Base-by-base conservation (phyloP, 2,329 filamentous ascomycete species). In the Massarina eburnea region DNA sequence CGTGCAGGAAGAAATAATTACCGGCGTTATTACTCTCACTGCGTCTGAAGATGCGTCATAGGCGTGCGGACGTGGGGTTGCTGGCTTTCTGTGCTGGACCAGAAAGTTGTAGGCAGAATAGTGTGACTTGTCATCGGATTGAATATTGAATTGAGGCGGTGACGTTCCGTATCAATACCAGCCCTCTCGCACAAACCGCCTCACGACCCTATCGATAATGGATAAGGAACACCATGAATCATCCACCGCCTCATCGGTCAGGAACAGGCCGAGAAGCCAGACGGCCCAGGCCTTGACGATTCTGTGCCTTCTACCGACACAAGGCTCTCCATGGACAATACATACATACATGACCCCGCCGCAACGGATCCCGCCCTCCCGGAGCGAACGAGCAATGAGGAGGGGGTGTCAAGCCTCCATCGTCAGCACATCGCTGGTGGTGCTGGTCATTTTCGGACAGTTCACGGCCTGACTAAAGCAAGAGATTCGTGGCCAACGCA, bases 281-380 rank as follows among this genome's bases (percentile, higher is more conserved):
- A 24, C 21, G 44, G 43, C 48, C 42, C 42, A 19, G n/a, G 48
- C 49, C 49, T 46, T 43, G 45, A 39, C n/a, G 33, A 35, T 35
- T 35, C 8, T 38, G 38, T n/a, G 54, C 43, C 17, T 32, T 37
- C 51, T 55, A 56, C 59, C 53, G 57, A 52, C 54, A 38, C n/a
- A n/a, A n/a, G n/a, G n/a, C n/a, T n/a, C n/a, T n/a, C 41, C 49
- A 52, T 14, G 33, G 17, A 8, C 15, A n/a, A n/a, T n/a, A n/a
- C n/a, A n/a, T n/a, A n/a, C n/a, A 24, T 51, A 52, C 50, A 49
- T 47, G 45, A 59, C 56, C 61, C 61, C 55, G 61, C 59, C 54
- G 61, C 61, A 55, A 58, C 59, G 52, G 58, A 57, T 61, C 61
- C 64, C 66, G 64, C 64, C 32, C 57, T 67, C 58, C 66, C 66